Evolutionary conservation across 1,139 yeast species (phyloP), one percentile per base, ranked within the genome.

Genomic region (Blastobotrys malaysiensis): DNA sequence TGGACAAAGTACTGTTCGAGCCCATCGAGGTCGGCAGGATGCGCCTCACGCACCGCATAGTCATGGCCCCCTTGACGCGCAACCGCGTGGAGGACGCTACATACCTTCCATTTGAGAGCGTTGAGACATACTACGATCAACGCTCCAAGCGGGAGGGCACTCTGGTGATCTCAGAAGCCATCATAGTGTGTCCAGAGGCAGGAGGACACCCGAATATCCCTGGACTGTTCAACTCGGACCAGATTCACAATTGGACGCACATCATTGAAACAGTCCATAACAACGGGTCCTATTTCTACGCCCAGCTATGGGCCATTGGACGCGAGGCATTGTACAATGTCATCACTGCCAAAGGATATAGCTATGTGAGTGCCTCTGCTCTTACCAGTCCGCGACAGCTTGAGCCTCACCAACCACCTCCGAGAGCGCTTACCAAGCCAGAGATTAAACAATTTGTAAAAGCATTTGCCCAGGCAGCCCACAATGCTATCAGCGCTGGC

Each of bases 281-380:
- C 48, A 77, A 83, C 60, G 75, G 78, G 31, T 77, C 86, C 0
- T 76, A 67, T 56, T 67, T 80, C 18, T 74, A 79, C 55, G 63
- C 76, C 46, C 93, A 86, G 69, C 64, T 86, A 48, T 83, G 86
- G 85, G 75, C 73, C 48, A 65, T 82, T 53, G 90, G 89, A 51
- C 75, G 87, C 65, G 74, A 72, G 45, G 72, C 65, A 56, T 77
- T 84, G 16, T 19, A 44, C 20, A 7, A 31, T 7, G 22, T 18
- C 6, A 20, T 44, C 26, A 43, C 21, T 4, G 5, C 3, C 18
- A 43, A 44, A 18, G 45, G 49, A 7, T 9, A 14, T 20, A 21
- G 45, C 21, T 14, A 26, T 48, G 13, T 27, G 47, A 43, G 26
- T 9, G 16, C 53, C n/a, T 51, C 55, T 14, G 39, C 39, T 2